These are phyloP conservation scores for Saksenaea oblongispora DNA, from an alignment of 371 early-diverging fungal genomes.

Conservation along the genomic window DNA sequence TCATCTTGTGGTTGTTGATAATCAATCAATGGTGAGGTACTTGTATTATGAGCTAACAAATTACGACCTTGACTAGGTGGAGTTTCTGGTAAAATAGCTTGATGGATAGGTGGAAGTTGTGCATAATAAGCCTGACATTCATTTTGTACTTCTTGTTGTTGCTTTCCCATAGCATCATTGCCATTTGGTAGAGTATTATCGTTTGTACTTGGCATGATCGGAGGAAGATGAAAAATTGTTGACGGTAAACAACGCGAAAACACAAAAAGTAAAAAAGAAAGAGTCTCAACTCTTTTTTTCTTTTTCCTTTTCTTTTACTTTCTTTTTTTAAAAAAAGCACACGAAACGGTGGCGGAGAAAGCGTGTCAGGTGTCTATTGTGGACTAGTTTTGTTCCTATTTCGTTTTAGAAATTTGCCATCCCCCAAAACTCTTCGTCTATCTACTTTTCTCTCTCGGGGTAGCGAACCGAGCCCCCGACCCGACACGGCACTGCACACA, in stretches of 20 bases:
- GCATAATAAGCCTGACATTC: slow-evolving; percentile 1
- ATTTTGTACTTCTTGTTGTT: background rate
- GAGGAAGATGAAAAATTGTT: slow-evolving; percentile 1
- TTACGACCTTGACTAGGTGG: slow-evolving; percentile 2
- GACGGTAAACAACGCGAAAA: slow-evolving; percentile 3
- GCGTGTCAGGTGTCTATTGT: slow-evolving; percentile 7
- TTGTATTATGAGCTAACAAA: background rate
- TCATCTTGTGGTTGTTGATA: slow-evolving; percentile 4
- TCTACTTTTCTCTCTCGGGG: background rate
- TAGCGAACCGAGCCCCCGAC: slow-evolving; percentile 2
- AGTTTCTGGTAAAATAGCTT: background rate
- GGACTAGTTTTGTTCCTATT: slow-evolving; percentile 1
- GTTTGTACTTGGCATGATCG: background rate
- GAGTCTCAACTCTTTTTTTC: background rate
- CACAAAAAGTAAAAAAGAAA: background rate
- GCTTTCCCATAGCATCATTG: background rate
- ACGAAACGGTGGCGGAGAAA: background rate
- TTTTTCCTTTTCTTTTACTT: background rate
- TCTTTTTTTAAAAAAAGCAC: background rate
- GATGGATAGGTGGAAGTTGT: slow-evolving; percentile 4
- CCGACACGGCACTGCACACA: background rate
- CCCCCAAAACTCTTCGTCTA: background rate
- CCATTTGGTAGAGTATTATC: background rate
- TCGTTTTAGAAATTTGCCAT: slow-evolving; percentile 1
- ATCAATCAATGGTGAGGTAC: background rate